Conservation (phyloP, 2,329 filamentous ascomycete genomes). For the Fusarium neocosmosporiellum region DNA sequence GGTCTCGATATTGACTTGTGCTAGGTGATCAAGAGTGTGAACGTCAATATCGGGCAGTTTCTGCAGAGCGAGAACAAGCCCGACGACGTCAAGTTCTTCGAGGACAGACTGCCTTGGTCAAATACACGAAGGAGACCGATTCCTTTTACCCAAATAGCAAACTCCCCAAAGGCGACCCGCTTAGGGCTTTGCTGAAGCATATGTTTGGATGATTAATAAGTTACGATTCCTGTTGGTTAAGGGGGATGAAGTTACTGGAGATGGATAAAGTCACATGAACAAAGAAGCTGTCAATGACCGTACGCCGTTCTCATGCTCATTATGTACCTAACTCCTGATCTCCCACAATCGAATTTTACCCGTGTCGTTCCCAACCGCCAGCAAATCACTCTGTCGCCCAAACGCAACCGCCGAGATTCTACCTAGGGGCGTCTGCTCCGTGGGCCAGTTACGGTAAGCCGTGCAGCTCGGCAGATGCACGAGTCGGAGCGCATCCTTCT, state of each 20-base stretch:
- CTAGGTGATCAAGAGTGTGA: constrained; percentile 55
- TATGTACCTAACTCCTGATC: constrained; percentile 69
- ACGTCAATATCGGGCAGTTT: constrained; percentile 64
- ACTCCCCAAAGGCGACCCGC: constrained; percentile 54
- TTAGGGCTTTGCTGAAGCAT: constrained; percentile 37
- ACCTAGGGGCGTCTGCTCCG: constrained; percentile 86
- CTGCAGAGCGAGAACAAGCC: constrained; percentile 49
- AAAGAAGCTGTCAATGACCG: constrained; percentile 13
- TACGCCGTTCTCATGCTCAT: constrained; percentile 38
- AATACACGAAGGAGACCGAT: constrained; percentile 20
- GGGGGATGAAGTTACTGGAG: not conserved
- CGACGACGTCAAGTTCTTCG: constrained; percentile 47
- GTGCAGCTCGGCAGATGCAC: constrained; percentile 93
- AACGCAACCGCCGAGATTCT: constrained; percentile 82
- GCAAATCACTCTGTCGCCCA: constrained; percentile 70
- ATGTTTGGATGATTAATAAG: constrained; percentile 5
- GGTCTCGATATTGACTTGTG: not conserved
- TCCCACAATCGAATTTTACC: constrained; percentile 95
- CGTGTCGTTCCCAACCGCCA: constrained; percentile 89
- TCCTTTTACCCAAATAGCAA: constrained; percentile 49
- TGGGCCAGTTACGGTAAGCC: constrained; percentile 98
- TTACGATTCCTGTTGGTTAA: not conserved
- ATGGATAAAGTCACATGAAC: not conserved
- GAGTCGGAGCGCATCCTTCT: constrained; percentile 87
- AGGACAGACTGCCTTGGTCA: constrained; percentile 45